phyloP scores from a whole-genome alignment of 1,139 yeast species.

The Debaryomyces fabryi region DNA sequence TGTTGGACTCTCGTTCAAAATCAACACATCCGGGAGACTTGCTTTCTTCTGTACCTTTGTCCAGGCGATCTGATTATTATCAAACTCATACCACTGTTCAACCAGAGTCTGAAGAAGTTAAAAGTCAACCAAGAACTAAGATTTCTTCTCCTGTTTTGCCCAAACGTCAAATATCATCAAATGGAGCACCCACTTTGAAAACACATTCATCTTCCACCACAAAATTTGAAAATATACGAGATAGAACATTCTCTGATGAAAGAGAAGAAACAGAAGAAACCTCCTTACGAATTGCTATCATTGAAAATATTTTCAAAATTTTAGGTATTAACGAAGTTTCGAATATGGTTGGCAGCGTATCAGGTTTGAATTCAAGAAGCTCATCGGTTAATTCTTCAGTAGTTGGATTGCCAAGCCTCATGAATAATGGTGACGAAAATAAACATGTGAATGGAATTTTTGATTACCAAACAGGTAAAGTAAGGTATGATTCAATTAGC shows the following conservation, averaged over 20 bases:
- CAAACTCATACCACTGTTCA: conserved; percentile 17
- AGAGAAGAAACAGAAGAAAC: conserved; percentile 76
- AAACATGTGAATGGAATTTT: conserved; percentile 18
- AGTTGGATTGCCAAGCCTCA: conserved; percentile 31
- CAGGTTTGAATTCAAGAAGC: conserved; percentile 16
- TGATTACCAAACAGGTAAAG: conserved; percentile 20
- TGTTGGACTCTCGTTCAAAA: conserved; percentile 59
- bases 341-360: conserved; percentile 12
- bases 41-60: conserved; percentile 77
- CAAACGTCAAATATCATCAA: conserved; percentile 1
- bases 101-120: conserved; percentile 8
- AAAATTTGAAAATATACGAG: conserved; percentile 5
- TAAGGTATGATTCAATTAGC: conserved; percentile 24
- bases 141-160: conserved; percentile 1
- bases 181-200: conserved; percentile 1
- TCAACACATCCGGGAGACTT: conserved; percentile 81
- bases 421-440: conserved; percentile 16
- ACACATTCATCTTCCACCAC: neutral
- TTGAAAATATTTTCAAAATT: conserved; percentile 72
- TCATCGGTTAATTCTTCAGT: conserved; percentile 32
- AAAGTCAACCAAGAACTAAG: neutral
- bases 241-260: conserved; percentile 55
- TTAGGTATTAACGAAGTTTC: conserved; percentile 62
- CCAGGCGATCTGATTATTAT: conserved; percentile 47
- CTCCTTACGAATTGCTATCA: conserved; percentile 66